These are phyloP conservation scores for Nakazawaea peltata DNA, from an alignment of 805 yeast species.

Conservation along the genomic window DNA sequence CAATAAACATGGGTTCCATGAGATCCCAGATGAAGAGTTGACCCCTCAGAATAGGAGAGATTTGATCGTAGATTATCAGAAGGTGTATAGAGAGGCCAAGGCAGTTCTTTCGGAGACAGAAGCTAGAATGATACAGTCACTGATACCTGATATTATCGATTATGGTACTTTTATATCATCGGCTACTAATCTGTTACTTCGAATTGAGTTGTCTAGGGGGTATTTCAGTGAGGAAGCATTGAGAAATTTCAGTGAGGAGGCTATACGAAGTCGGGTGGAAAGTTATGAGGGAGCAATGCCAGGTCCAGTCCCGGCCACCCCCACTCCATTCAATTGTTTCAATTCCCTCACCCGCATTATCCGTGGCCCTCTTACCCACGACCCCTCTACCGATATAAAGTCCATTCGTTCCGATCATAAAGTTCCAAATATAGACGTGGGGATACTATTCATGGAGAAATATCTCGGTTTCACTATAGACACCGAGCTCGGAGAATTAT, in stretches of 20 bases:
- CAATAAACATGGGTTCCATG: conserved; percentile 10
- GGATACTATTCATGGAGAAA: conserved; percentile 40
- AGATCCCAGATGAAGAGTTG: conserved; percentile 8
- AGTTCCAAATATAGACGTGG: conserved; percentile 47
- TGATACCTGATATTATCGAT: conserved; percentile 8
- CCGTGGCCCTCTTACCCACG: conserved; percentile 52
- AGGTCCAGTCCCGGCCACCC: conserved; percentile 22
- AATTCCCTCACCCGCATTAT: conserved; percentile 54
- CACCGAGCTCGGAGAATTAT: conserved; percentile 17
- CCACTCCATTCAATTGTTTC: conserved; percentile 52
- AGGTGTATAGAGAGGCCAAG: conserved; percentile 2
- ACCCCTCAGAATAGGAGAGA: conserved; percentile 7
- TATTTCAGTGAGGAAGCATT: conserved; percentile 19
- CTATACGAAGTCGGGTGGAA: conserved; percentile 37
- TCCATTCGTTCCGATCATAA: conserved; percentile 47
- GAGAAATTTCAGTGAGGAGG: conserved; percentile 27
- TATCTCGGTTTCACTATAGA: conserved; percentile 36
- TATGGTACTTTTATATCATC: conserved; percentile 6
- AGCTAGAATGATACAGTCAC: conserved; percentile 12
- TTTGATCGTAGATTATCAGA: conserved; percentile 8
- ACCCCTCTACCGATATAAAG: conserved; percentile 36
- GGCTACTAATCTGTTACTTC: neutral
- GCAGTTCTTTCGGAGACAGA: conserved; percentile 7
- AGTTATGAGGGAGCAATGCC: conserved; percentile 2
- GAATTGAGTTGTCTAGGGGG: conserved; percentile 6